phyloP scores from a whole-genome alignment of 495 filamentous ascomycete genomes.

The Lasiosphaeria hispida region DNA sequence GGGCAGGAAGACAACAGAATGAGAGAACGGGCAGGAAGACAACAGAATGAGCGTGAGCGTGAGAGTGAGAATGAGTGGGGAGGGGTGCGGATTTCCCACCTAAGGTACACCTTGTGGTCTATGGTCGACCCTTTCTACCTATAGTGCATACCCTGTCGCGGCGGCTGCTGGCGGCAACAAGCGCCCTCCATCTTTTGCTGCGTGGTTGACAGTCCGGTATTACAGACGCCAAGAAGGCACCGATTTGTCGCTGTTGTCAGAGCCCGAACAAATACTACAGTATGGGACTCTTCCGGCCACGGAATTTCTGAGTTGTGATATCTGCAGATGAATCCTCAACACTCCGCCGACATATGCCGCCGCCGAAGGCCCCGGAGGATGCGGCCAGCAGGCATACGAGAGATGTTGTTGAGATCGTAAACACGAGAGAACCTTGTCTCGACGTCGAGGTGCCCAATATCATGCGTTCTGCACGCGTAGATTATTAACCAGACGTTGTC shows the following conservation, averaged over 20 bases:
- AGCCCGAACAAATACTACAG: conserved; percentile 10
- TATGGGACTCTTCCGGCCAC: conserved; percentile 20
- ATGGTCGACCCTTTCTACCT: no score
- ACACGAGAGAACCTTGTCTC: conserved; percentile 4
- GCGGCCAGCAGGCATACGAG: conserved; percentile 1
- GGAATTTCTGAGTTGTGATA: conserved; percentile 33
- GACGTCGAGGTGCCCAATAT: conserved; percentile 6
- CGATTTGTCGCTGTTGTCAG: conserved; percentile 5
- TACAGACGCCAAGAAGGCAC: conserved; percentile 9
- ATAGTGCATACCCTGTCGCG: conserved; percentile 2
- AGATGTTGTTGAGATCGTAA: conserved; percentile 11
- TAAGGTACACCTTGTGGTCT: no score
- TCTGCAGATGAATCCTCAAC: conserved; percentile 12
- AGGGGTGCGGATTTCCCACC: no score
- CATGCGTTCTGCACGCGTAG: conserved; percentile 14
- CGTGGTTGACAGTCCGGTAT: conserved; percentile 20
- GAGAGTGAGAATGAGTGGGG: no score
- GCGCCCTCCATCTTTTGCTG: neutral
- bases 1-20: neutral
- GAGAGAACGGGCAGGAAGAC: neutral
- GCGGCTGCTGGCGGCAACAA: neutral
- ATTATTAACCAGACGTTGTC: conserved; percentile 11
- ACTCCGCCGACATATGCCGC: conserved; percentile 5
- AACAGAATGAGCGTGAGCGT: no score
- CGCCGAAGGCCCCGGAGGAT: conserved; percentile 8